A percentile compares a stretch with the other conserved stretches of the same genome.
Conservation (phyloP, 164 flowering plant genomes). For the Pachysandra terminalis region DNA sequence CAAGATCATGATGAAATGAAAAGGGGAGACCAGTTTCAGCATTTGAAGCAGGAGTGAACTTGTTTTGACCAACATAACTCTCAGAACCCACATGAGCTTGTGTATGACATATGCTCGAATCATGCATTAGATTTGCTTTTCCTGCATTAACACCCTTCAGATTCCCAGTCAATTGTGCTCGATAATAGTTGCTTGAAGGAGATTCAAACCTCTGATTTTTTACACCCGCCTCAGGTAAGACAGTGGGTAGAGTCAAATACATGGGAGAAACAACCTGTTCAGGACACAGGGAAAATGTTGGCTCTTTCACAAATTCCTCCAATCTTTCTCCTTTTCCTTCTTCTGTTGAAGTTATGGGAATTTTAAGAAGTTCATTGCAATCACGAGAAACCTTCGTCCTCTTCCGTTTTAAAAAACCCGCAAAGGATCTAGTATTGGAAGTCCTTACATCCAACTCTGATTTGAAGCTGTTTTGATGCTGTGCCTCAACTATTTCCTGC, state of each 20-base stretch:
- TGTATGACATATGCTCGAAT: constrained; percentile 9
- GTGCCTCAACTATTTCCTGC: constrained; percentile 8
- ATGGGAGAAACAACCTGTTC: constrained; percentile 25
- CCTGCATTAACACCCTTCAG: constrained; percentile 6
- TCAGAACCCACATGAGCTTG: constrained; percentile 15
- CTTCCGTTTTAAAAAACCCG: constrained; percentile 8
- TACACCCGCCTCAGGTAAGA: constrained; percentile 11
- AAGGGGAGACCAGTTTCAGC: constrained; percentile 21
- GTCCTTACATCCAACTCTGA: constrained; percentile 15
- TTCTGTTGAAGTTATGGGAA: constrained; percentile 2
- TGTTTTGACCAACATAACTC: constrained; percentile 14
- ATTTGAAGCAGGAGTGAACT: constrained; percentile 7
- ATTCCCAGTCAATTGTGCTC: constrained; percentile 9
- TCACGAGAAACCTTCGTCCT: constrained; percentile 8
- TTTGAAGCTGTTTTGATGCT: constrained; percentile 17
- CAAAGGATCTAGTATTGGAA: constrained; percentile 6
- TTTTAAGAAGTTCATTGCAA: constrained; percentile 10
- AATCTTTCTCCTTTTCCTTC: constrained; percentile 9
- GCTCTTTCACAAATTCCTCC: constrained; percentile 12
- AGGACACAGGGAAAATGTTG: constrained; percentile 1
- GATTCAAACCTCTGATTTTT: constrained; percentile 15
- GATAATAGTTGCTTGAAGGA: constrained; percentile 16
- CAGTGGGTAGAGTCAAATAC: constrained; percentile 29
- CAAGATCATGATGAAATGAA: constrained; percentile 23
- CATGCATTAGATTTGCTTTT: constrained; percentile 9